Percentiles rank a stretch among this genome's conserved stretches.
Evolutionary conservation across 257 asterid species (phyloP).

Genomic region (Solanum tarapatanum): DNA sequence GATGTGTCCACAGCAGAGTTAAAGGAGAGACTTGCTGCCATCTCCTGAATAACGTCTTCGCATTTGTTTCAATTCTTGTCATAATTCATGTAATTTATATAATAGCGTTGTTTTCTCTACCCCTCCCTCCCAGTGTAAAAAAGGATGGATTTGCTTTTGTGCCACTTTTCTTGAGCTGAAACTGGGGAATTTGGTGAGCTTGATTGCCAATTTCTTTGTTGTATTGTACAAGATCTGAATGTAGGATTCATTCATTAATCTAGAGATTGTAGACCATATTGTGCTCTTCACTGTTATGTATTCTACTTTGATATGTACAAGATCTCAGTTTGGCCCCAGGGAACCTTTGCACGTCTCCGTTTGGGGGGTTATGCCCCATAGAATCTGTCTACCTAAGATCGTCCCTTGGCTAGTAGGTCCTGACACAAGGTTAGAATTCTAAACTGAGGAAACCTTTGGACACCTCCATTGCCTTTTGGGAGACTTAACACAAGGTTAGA

Average conservation of each 20-base stretch:
- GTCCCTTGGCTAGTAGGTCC: neutral
- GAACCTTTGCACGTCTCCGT: neutral
- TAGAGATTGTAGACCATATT: neutral
- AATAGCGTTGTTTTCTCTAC: neutral
- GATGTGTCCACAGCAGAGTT: constrained; percentile 14
- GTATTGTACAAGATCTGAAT: neutral
- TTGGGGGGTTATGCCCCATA: neutral
- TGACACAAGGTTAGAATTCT: neutral
- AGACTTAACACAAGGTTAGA: no score
- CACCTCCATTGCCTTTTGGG: no score
- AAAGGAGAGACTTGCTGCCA: constrained; percentile 16
- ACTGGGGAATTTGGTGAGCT: neutral
- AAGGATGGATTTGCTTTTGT: neutral
- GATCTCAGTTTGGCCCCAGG: neutral
- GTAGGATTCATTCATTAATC: neutral
- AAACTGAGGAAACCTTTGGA: no score
- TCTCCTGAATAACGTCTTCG: constrained; percentile 20
- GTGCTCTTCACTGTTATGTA: neutral
- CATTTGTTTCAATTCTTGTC: constrained; percentile 8
- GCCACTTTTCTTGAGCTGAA: constrained; percentile 5
- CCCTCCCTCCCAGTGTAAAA: constrained; percentile 1
- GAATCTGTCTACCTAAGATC: neutral
- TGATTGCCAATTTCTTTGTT: neutral
- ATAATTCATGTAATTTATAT: neutral
- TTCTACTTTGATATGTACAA: neutral